Evolutionary conservation across 1,139 yeast genomes (phyloP).

Genomic region (Suhomyces chickasaworum): DNA sequence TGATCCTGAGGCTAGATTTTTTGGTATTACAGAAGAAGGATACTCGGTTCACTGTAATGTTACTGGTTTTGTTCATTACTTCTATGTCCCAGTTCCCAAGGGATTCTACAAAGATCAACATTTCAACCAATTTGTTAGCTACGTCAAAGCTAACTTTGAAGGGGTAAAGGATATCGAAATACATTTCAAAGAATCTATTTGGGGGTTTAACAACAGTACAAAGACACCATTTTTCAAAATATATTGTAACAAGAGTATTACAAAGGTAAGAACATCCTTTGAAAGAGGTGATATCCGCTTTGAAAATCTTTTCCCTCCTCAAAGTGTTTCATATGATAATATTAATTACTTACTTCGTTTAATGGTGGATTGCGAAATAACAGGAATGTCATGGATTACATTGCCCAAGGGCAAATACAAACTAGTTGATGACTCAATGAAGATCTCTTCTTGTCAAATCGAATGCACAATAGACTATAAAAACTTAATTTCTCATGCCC

Average conservation of each 20-base stretch:
- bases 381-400: constrained; percentile 98
- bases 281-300: constrained; percentile 81
- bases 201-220: constrained; percentile 87
- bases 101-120: constrained; percentile 64
- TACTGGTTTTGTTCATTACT: constrained; percentile 84
- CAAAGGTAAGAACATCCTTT: constrained; percentile 72
- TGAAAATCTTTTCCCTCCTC: constrained; percentile 59
- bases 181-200: constrained; percentile 75
- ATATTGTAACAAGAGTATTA: constrained; percentile 63
- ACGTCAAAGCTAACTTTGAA: constrained; percentile 53
- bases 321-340: constrained; percentile 80
- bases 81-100: constrained; percentile 89
- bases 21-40: constrained; percentile 89
- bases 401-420: constrained; percentile 74
- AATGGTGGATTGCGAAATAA: constrained; percentile 89
- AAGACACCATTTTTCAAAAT: constrained; percentile 82
- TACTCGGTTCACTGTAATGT: constrained; percentile 88
- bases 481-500: constrained; percentile 73
- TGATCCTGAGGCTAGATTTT: constrained; percentile 72
- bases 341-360: constrained; percentile 80
- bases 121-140: constrained; percentile 47
- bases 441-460: constrained; percentile 78
- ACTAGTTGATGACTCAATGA: constrained; percentile 37
- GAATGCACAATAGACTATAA: constrained; percentile 72
- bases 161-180: constrained; percentile 68